phyloP scores from a whole-genome alignment of 345 rosid genomes.

The Populus deltoides region DNA sequence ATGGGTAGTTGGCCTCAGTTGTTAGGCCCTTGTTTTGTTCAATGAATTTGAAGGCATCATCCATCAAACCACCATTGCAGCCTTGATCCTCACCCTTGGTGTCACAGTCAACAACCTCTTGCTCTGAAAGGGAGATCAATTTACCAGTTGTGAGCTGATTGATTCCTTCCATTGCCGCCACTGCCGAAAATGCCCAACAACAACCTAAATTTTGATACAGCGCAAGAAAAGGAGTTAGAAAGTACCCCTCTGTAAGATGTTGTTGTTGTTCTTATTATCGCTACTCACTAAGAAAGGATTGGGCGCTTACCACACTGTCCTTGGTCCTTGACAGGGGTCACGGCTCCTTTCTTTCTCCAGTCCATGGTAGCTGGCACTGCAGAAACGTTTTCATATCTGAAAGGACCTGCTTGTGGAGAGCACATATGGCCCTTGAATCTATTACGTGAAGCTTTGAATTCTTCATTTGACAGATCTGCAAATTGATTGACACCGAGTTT shows the following conservation, averaged over 20 bases:
- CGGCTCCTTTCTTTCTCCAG: conserved; percentile 19
- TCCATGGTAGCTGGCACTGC: conserved; percentile 5
- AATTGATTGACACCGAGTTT: conserved; percentile 8
- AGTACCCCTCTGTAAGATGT: no score
- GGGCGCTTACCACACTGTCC: conserved; percentile 5
- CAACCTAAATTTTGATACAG: conserved; percentile 21
- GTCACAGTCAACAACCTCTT: conserved; percentile 48
- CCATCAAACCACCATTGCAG: conserved; percentile 37
- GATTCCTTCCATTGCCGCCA: conserved; percentile 51
- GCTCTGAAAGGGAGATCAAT: conserved; percentile 36
- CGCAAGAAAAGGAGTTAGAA: no score
- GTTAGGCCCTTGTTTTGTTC: conserved; percentile 22
- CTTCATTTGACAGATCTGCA: conserved; percentile 17
- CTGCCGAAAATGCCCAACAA: conserved; percentile 54
- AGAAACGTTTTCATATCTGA: conserved; percentile 3
- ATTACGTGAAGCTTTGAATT: conserved; percentile 3
- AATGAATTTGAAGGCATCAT: conserved; percentile 32
- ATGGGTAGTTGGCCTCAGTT: conserved; percentile 28
- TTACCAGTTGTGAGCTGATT: conserved; percentile 26
- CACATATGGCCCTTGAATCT: conserved; percentile 12
- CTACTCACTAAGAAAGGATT: no score
- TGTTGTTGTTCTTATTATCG: not conserved
- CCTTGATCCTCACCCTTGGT: conserved; percentile 7
- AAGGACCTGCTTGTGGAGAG: conserved; percentile 1
- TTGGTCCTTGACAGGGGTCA: conserved; percentile 12